These are phyloP conservation scores for Leishmania lainsoni DNA, from an alignment of 208 protist species.

Conservation along the genomic window DNA sequence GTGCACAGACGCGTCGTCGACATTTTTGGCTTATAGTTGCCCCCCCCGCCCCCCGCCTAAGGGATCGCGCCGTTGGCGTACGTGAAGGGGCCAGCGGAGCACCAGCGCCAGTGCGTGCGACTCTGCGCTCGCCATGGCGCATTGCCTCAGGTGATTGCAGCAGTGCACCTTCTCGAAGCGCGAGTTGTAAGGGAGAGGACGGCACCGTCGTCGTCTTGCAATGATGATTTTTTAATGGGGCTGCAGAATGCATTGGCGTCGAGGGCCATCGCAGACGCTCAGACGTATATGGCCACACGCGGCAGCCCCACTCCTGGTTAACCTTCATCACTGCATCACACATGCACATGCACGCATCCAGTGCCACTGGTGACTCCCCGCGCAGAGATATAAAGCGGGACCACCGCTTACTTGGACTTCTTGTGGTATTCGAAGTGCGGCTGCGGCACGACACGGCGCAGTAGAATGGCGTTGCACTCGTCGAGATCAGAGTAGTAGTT, in stretches of 20 bases:
- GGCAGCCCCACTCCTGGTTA: not conserved
- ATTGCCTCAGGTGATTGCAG: not conserved
- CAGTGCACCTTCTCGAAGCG: not conserved
- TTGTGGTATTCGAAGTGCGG: conserved; percentile 49
- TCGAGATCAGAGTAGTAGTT: conserved; percentile 90
- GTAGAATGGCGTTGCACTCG: conserved; percentile 64
- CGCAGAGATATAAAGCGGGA: not conserved
- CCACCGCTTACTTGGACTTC: conserved; percentile 26
- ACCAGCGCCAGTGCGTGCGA: not conserved
- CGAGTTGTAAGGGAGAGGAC: not conserved
- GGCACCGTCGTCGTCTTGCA: not conserved
- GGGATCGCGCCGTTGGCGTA: not conserved
- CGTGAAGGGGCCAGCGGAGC: not conserved
- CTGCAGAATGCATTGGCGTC: not conserved
- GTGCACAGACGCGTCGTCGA: not conserved
- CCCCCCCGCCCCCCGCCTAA: no score
- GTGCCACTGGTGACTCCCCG: not conserved
- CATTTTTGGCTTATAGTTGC: not conserved
- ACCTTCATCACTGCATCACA: not conserved
- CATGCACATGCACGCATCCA: not conserved
- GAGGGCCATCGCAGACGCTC: not conserved
- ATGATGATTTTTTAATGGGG: not conserved
- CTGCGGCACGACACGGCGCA: conserved; percentile 66
- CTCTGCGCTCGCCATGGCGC: not conserved
- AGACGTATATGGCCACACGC: not conserved